Base-by-base conservation (phyloP, 2,329 filamentous ascomycete genomes). In the Venturia aucupariae region DNA sequence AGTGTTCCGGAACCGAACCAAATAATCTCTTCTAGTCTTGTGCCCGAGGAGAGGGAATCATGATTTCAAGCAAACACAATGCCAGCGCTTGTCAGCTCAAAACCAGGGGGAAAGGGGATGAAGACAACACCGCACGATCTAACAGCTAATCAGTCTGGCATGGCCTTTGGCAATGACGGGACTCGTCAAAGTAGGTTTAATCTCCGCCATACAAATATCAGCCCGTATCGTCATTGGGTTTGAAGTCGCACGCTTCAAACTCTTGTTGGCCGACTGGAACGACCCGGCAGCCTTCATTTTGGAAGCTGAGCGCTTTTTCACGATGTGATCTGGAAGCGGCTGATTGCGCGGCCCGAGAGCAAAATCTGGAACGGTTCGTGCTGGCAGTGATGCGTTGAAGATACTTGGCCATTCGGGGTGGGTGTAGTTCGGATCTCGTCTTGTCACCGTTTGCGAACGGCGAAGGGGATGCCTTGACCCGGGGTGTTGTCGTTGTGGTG, bases 81-180 rank as follows among this genome's bases (percentile, higher is more conserved):
- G n/a, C n/a, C n/a, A 35, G 32, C 32, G 4, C 32, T 35, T 35
- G 32, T 4, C 32, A 35, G 32, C 10, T 10, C 32, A 51, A 51
- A 4, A 10, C 3, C 46, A 1, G 4, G 27, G 27, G 11, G n/a
- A 10, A 10, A 11, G 10, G 27, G n/a, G 24, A 51, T 13, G 8
- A 51, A 51, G 4, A 51, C 24, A 27, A 13, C 46, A 27, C n/a
- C 46, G n/a, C n/a, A n/a, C 46, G 15, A 54, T 30, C 32, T 46
- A 63, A 35, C 61, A 63, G 44, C 39, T 32, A n/a, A 63, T 41
- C 61, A 63, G 55, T 17, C 61, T 44, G 19, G 61, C 61, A 48
- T 63, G 61, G 10, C 61, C 61, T 17, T 11, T 10, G 4, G 61
- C 61, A 10, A 63, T 32, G 13, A 63, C 46, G 4, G 39, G 39